Evolutionary conservation across 768 basidiomycete genomes (phyloP).

Genomic region (Amanita pallidorosea): DNA sequence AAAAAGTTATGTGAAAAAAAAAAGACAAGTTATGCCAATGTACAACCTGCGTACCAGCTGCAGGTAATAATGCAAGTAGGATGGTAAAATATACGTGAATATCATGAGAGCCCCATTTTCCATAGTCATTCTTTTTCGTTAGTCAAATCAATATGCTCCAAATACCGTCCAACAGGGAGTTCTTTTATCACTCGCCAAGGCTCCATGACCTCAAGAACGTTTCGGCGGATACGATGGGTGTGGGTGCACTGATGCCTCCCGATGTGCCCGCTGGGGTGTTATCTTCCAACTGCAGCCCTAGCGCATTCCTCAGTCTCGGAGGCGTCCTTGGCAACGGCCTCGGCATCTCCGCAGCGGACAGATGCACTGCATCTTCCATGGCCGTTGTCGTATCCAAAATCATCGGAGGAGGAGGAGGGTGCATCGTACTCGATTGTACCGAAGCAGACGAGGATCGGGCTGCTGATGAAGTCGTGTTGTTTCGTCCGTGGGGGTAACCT

Average conservation of each 20-base stretch:
- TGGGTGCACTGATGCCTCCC: slow-evolving; percentile 20
- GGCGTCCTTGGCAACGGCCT: slow-evolving; percentile 3
- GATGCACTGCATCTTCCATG: background rate
- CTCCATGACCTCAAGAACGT: slow-evolving; percentile 22
- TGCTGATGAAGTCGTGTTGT: background rate
- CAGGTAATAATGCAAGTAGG: background rate
- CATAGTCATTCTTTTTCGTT: background rate
- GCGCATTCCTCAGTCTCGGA: slow-evolving; percentile 13
- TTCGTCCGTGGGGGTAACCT: background rate
- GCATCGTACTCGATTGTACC: background rate
- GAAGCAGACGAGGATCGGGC: background rate
- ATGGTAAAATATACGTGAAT: background rate
- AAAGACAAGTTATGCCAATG: too few species aligned
- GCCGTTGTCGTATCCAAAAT: background rate
- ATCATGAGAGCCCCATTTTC: background rate
- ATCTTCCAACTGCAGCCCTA: slow-evolving; percentile 17
- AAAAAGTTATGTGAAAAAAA: background rate
- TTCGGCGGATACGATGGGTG: slow-evolving; percentile 18
- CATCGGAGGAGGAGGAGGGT: background rate
- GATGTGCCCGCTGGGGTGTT: slow-evolving; percentile 1
- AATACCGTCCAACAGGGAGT: background rate
- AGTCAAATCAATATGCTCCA: background rate
- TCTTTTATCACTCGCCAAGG: slow-evolving; percentile 7
- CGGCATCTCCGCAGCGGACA: slow-evolving; percentile 5
- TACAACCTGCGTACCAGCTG: background rate